These are phyloP conservation scores for Claviceps africana DNA, from an alignment of 2,329 filamentous ascomycete species.

Conservation along the genomic window DNA sequence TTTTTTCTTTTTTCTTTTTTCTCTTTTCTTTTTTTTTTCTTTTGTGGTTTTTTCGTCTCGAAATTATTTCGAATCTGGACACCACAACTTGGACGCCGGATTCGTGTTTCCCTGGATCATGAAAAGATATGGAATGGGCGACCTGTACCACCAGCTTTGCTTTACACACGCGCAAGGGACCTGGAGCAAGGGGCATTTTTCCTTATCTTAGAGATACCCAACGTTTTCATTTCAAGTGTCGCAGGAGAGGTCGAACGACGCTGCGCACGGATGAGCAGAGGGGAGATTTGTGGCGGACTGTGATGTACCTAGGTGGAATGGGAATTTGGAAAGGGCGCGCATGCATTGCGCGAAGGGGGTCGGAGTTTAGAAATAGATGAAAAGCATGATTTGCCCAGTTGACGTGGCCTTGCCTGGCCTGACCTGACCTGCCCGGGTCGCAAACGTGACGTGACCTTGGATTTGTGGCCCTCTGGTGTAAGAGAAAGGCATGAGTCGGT, in stretches of 20 bases:
- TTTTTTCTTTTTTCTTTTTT: not conserved
- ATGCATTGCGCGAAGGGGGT: not conserved
- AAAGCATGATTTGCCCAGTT: not conserved
- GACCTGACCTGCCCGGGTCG: no score
- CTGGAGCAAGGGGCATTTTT: conserved; percentile 17
- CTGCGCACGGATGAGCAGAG: conserved; percentile 4
- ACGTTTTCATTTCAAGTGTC: conserved; percentile 8
- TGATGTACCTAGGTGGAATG: not conserved
- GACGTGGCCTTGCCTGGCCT: no score
- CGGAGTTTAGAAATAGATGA: not conserved
- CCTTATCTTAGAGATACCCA: conserved; percentile 24
- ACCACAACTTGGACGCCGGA: conserved; percentile 9
- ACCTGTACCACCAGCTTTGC: conserved; percentile 21
- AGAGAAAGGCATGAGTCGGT: no score
- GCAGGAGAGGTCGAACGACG: conserved; percentile 4
- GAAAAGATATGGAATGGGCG: conserved; percentile 10
- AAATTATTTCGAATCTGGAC: not conserved
- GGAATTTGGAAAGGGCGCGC: not conserved
- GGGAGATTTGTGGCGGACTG: not conserved
- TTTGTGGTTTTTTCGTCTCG: no score
- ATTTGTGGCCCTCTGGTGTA: no score
- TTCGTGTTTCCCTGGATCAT: not conserved
- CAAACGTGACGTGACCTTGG: no score
- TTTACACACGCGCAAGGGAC: conserved; percentile 10
- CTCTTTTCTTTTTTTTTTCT: not conserved